phyloP scores from a whole-genome alignment of 176 grass and related monocot genomes.

The Ampelocalamus luodianensis region DNA sequence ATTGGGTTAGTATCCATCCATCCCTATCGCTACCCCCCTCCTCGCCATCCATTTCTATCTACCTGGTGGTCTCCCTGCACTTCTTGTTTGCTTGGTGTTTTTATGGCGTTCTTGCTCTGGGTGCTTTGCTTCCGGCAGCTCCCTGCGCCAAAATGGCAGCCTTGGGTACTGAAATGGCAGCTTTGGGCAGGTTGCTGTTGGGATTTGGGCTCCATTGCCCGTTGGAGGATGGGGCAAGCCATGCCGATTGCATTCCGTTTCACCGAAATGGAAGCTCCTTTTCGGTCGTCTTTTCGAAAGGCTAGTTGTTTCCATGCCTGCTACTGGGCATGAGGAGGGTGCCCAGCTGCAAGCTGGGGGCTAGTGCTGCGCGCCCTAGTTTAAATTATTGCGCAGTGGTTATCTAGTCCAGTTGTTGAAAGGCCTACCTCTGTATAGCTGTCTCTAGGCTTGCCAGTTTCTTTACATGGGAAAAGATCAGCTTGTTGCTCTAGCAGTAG shows the following conservation, averaged over 20 bases:
- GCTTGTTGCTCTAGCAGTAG: not conserved
- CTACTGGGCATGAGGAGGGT: conserved; percentile 5
- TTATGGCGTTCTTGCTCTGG: conserved; percentile 17
- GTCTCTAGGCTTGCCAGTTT: conserved; percentile 35
- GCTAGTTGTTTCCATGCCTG: conserved; percentile 40
- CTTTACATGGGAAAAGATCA: conserved; percentile 49
- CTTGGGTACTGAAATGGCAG: conserved; percentile 36
- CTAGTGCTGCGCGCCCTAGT: not conserved
- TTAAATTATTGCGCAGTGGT: conserved; percentile 21
- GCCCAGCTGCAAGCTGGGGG: conserved; percentile 27
- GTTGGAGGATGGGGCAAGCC: conserved; percentile 40
- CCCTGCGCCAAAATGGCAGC: conserved; percentile 49
- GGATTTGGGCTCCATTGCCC: conserved; percentile 40
- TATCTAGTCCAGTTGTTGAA: conserved; percentile 35
- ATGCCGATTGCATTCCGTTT: conserved; percentile 43
- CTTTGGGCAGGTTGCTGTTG: conserved; percentile 39
- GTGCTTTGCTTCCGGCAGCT: conserved; percentile 48
- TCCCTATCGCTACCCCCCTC: conserved; percentile 1
- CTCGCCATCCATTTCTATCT: not conserved
- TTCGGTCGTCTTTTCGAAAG: conserved; percentile 64
- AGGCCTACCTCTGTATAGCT: not conserved
- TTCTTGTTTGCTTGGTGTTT: conserved; percentile 16
- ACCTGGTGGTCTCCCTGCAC: not conserved
- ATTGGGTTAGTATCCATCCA: conserved; percentile 60
- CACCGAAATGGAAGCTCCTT: conserved; percentile 58